These are phyloP conservation scores for Chimonanthus praecox DNA, from an alignment of 164 flowering plant species.

Conservation along the genomic window DNA sequence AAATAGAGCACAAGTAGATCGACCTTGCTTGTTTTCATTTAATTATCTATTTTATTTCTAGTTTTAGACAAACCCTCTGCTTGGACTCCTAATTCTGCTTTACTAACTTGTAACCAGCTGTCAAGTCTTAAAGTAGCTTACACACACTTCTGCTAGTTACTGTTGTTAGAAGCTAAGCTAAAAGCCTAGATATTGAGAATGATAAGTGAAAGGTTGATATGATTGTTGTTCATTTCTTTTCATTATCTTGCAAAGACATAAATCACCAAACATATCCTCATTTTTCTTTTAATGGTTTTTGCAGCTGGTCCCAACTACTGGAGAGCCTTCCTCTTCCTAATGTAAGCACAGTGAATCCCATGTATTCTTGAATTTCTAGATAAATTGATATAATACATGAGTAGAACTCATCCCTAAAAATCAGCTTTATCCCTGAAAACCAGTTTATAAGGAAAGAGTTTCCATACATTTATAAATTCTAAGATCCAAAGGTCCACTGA, in stretches of 20 bases:
- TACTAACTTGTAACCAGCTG: background rate
- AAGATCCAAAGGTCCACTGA: no score
- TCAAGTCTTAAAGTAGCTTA: background rate
- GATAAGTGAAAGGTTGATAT: background rate
- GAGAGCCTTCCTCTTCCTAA: constrained; percentile 70
- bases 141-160: background rate
- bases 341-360: constrained; percentile 36
- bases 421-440: no score
- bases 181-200: background rate
- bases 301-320: constrained; percentile 78
- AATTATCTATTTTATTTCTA: background rate
- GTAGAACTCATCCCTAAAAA: no score
- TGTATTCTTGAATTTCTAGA: constrained; percentile 1
- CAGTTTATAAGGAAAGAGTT: no score
- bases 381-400: background rate
- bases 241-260: background rate
- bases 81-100: background rate
- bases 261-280: background rate
- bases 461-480: no score
- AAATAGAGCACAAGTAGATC: no score
- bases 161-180: background rate
- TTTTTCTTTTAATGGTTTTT: constrained; percentile 13
- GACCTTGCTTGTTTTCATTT: background rate
- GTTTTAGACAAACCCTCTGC: background rate
- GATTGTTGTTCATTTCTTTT: background rate